phyloP scores from a whole-genome alignment of 495 filamentous ascomycete species.

The Hypoxylon lienhwacheense region DNA sequence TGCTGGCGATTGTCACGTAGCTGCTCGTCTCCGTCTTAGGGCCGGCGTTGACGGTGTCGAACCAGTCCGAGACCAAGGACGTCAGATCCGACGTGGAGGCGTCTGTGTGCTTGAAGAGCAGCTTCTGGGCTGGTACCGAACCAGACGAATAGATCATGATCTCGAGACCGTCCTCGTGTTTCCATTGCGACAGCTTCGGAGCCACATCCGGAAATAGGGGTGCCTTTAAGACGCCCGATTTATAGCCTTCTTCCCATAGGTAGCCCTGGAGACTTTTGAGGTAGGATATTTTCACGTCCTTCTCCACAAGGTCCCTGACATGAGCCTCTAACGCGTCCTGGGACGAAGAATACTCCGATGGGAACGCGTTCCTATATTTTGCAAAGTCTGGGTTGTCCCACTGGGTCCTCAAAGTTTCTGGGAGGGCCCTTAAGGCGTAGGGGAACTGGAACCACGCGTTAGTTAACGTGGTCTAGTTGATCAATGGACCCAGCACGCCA shows the following conservation, averaged over 20 bases:
- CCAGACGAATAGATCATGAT: constrained; percentile 74
- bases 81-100: constrained; percentile 57
- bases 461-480: constrained; percentile 21
- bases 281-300: constrained; percentile 67
- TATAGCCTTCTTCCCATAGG: constrained; percentile 69
- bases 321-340: constrained; percentile 57
- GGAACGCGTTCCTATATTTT: constrained; percentile 64
- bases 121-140: constrained; percentile 69
- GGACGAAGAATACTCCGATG: constrained; percentile 54
- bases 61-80: constrained; percentile 59
- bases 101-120: constrained; percentile 69
- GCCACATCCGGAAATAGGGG: constrained; percentile 70
- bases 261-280: constrained; percentile 74
- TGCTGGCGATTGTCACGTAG: constrained; percentile 60
- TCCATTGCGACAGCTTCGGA: constrained; percentile 57
- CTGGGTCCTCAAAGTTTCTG: constrained; percentile 55
- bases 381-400: constrained; percentile 62
- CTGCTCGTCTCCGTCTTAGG: constrained; percentile 62
- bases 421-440: constrained; percentile 65
- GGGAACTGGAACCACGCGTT: constrained; percentile 59
- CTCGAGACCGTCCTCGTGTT: constrained; percentile 42
- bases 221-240: constrained; percentile 59
- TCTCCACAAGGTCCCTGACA: constrained; percentile 63
- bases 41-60: constrained; percentile 75
- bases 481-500: too few relatives aligned